Base-by-base conservation (phyloP, 371 early-diverging fungal species). In the Furculomyces boomerangus region DNA sequence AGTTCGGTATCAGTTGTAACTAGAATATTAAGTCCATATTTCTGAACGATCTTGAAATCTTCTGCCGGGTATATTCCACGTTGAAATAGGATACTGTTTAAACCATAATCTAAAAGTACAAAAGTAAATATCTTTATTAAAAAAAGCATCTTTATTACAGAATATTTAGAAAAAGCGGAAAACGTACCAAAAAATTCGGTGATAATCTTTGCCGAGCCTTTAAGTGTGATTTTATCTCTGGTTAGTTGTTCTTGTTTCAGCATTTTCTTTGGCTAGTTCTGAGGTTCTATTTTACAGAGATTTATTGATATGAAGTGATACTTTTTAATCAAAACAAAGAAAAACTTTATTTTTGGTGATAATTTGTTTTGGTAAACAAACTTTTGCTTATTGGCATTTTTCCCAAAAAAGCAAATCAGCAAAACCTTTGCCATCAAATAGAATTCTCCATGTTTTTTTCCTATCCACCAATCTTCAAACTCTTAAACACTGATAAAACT, bases 41-140 rank as follows among this genome's bases (percentile, higher is more conserved):
- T 83, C 57, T 84, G 80, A 30, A 71, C 72, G 60, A 79, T 66
- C 44, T 75, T 78, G 62, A 94, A 94, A 58, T 88, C 86, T 55
- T 89, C 90, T 3, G 80, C 70, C 16, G 90, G 84, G 58, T 91
- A 91, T 16, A 93, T 60, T 7, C 85, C 91, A 27, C 94, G 81
- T 61, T 91, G 92, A 61, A 79, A 92, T 24, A 92, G 73, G 22
- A 93, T 87, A 62, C 84, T 88, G 66, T 85, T 83, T 35, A 91
- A 70, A 48, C 81, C 68, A 47, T 77, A 88, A 61, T 84, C 86
- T 82, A 64, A 25, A 13, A 43, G 20, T 3, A 20, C 26, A 25
- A 20, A 10, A 31, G 32, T 37, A 43, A n/a, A n/a, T 32, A 22
- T 47, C 22, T 54, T 40, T 30, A 43, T 16, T 43, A 5, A 20